Base-by-base conservation (phyloP, 2,329 filamentous ascomycete species). In the Ceratocystis colombiana region DNA sequence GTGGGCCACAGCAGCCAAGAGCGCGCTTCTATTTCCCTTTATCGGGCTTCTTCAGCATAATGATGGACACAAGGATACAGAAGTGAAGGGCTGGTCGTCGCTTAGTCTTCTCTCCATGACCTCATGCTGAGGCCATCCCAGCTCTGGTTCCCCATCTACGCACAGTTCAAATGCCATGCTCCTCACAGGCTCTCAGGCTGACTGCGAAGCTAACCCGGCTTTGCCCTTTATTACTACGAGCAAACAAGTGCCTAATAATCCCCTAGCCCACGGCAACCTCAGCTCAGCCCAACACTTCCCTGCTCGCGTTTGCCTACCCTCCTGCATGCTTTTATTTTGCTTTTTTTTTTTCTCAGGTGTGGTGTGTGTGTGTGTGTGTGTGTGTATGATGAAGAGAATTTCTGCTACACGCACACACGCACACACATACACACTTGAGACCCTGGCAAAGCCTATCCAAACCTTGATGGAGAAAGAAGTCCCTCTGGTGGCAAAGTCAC, bases 401-500 rank as follows among this genome's bases (percentile, higher is more conserved):
- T 22, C 46, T 8, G 46, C 46, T 50, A 50, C 46, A 48, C 46
- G 6, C 17, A 48, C 45, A 20, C 45, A 48, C 6, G 22, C 46
- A 20, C 5, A 25, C n/a, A 10, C 46, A 48, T 4, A 48, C 46
- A 48, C 46, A 48, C 46, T 48, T n/a, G 17, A 48, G 17, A 22
- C 46, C 46, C 46, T 48, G 20, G 46, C 46, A 48, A 48, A 41
- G 17, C 20, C 17, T 48, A 48, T 48, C 46, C 20, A 48, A 48
- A n/a, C 20, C 46, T 48, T 48, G 46, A 48, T 8, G 20, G 20
- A 48, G 20, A 48, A 48, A 48, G 46, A 50, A 50, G 48, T 50
- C 48, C 48, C 48, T 25, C 25, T 20, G 48, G 48, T 50, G 48
- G 48, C 48, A 50, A 50, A 50, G 20, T 22, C 48, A 50, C 48